phyloP scores from a whole-genome alignment of 345 rosid genomes.

The Salix suchowensis region DNA sequence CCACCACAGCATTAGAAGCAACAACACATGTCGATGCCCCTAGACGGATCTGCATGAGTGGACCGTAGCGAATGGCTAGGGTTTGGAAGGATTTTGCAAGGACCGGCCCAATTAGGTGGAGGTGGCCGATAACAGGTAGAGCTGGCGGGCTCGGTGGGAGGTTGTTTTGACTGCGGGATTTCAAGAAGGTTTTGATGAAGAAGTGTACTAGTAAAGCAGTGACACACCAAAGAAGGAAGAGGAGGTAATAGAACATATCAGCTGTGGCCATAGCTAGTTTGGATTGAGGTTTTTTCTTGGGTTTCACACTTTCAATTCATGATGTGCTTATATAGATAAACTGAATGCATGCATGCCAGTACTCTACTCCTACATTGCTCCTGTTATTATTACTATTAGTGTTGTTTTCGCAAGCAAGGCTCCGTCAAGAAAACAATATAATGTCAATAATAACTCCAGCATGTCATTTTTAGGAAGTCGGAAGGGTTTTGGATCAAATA shows the following conservation, averaged over 20 bases:
- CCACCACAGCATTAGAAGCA: constrained; percentile 33
- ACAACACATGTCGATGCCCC: constrained; percentile 41
- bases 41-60: constrained; percentile 38
- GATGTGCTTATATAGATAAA: neutral
- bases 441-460: too few species aligned
- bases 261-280: neutral
- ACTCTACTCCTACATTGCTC: neutral
- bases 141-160: constrained; percentile 43
- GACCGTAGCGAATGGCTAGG: constrained; percentile 38
- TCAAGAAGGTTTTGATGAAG: constrained; percentile 11
- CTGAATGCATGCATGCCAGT: neutral
- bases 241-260: neutral
- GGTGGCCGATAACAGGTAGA: constrained; percentile 50
- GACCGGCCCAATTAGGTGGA: constrained; percentile 34
- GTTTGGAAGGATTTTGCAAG: constrained; percentile 38
- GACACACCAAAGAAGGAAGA: constrained; percentile 8
- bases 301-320: neutral
- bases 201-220: constrained; percentile 19
- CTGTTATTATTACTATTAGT: too few species aligned
- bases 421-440: too few species aligned
- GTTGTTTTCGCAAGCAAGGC: too few species aligned
- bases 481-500: neutral
- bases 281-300: neutral
- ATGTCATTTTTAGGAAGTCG: too few species aligned
- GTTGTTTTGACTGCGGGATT: neutral